A percentile compares a stretch with the other conserved stretches of the same genome.
Conservation (phyloP, 2,329 filamentous ascomycete species). For the Aureobasidium sp. region DNA sequence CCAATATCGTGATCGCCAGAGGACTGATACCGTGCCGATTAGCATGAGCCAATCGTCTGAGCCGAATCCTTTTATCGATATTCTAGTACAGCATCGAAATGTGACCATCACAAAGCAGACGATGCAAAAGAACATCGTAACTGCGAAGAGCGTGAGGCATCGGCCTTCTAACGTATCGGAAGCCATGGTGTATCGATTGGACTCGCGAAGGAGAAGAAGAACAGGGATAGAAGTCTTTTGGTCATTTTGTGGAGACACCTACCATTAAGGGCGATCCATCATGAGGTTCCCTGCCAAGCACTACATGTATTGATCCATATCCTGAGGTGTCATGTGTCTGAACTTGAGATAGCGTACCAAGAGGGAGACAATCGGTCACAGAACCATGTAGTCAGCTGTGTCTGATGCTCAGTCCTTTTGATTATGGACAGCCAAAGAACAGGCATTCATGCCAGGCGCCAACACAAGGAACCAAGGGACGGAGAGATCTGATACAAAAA, state of each 20-base stretch:
- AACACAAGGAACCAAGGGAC: neutral
- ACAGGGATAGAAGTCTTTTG: neutral
- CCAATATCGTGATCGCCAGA: neutral
- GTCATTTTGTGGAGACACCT: neutral
- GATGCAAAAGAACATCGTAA: conserved; percentile 6
- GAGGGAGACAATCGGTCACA: neutral
- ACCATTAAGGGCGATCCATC: neutral
- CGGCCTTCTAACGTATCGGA: neutral
- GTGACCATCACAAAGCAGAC: neutral
- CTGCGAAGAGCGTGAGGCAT: neutral
- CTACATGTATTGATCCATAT: neutral
- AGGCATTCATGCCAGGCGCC: neutral
- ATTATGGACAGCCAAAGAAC: neutral
- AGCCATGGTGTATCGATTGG: neutral
- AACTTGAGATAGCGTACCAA: neutral
- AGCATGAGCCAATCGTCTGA: conserved; percentile 15
- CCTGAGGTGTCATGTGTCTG: neutral
- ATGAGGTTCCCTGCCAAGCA: neutral
- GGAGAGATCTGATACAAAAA: neutral
- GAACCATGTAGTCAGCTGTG: neutral
- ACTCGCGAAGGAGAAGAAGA: neutral
- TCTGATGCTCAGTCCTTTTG: neutral
- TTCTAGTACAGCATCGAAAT: conserved; percentile 8
- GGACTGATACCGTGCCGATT: neutral
- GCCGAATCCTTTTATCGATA: conserved; percentile 10